Base-by-base conservation (phyloP, 2,329 filamentous ascomycete species). In the Xylaria sp. region DNA sequence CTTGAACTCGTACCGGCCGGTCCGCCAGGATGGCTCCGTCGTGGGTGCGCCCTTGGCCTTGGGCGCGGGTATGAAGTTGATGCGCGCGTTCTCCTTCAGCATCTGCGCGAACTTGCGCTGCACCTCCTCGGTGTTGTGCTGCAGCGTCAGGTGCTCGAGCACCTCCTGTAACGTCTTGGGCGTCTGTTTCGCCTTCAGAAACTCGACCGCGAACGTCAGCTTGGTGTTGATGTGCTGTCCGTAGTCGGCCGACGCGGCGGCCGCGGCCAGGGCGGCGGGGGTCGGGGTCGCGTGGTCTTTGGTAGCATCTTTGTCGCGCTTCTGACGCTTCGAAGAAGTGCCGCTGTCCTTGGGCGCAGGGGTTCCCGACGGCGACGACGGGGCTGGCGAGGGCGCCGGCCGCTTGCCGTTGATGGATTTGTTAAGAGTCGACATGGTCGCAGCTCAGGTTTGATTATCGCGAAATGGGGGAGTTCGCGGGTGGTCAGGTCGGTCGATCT, bases 181-280 rank as follows among this genome's bases (percentile, higher is more conserved):
- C 56, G 85, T 76, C 54, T 84, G 83, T 69, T 87, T 87, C 60
- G 84, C 84, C 74, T 88, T 88, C 55, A 96, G 84, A 70, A 91
- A 90, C 59, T 92, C 86, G 69, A 96, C 87, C 18, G 91, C 91
- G 74, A 92, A 96, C 53, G 89, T 84, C 69, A 97, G 87, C 71
- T 96, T 90, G 11, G 92, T 95, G 77, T 91, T 87, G 71, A 94
- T 86, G 72, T 93, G 88, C 56, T 81, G 81, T 62, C 92, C 91
- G 48, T 87, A 90, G 68, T 87, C 88, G 16, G 86, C 90, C 66
- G 88, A 86, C 11, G 80, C 77, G 43, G 78, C 78, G 16, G 68
- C 60, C 26, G 73, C 73, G 4, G 71, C 72, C 39, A 73, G 70
- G 60, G 68, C 64, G 1, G 68, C 66, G 18, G 69, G 66, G 6